Percentiles rank a stretch among this genome's conserved stretches.
Conservation (phyloP, 345 rosid genomes). For the Lepidium sativum region DNA sequence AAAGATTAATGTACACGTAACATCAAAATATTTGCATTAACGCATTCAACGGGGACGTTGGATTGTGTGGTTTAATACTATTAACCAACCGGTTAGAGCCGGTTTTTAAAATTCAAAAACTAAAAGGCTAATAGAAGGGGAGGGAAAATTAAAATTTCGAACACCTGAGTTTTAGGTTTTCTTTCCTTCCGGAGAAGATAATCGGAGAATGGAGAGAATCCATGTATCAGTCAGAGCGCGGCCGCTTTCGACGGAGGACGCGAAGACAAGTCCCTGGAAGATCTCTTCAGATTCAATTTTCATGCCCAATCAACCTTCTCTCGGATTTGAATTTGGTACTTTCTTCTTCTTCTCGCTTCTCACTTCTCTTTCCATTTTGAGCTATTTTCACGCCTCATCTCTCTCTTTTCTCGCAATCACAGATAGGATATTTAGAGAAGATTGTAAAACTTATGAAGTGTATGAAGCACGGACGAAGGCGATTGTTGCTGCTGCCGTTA, state of each 20-base stretch:
- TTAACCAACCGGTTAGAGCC: conserved; percentile 10
- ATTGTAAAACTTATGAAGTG: conserved; percentile 53
- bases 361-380: background rate
- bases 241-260: conserved; percentile 72
- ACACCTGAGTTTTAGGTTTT: conserved; percentile 19
- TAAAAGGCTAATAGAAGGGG: background rate
- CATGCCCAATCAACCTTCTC: conserved; percentile 42
- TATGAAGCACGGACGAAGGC: conserved; percentile 69
- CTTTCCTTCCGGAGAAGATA: conserved; percentile 16
- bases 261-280: conserved; percentile 74
- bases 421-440: conserved; percentile 68
- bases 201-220: conserved; percentile 66
- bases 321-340: conserved; percentile 69
- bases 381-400: background rate
- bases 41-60: background rate
- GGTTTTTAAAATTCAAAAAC: conserved; percentile 1
- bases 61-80: background rate
- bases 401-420: background rate
- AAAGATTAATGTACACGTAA: too few species aligned
- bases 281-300: conserved; percentile 59
- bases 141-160: conserved; percentile 23
- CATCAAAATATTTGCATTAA: background rate
- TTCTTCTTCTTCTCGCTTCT: background rate
- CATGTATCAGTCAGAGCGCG: conserved; percentile 77
- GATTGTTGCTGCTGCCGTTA: conserved; percentile 74